A percentile compares a stretch with the other conserved stretches of the same genome.
These are phyloP conservation scores for Metarhizium brunneum DNA, from an alignment of 2,329 filamentous ascomycete species.

Conservation along the genomic window DNA sequence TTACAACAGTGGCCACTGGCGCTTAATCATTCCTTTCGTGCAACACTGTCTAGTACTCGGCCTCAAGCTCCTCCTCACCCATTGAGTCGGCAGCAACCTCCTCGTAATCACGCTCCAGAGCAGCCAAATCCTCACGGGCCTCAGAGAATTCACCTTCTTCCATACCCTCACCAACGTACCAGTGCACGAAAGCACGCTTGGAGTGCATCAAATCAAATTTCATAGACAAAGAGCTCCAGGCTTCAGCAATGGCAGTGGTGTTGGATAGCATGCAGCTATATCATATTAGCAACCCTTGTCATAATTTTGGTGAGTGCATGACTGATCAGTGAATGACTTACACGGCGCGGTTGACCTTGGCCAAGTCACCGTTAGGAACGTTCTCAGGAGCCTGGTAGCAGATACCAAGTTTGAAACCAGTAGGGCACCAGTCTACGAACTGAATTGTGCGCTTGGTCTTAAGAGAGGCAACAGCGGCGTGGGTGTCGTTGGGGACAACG, in stretches of 20 bases:
- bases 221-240: constrained; percentile 89
- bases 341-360: constrained; percentile 97
- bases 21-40: constrained; percentile 3
- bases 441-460: constrained; percentile 99
- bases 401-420: constrained; percentile 99
- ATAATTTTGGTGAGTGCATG: neutral
- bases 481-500: constrained; percentile 92
- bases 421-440: constrained; percentile 99
- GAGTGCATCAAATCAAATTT: constrained; percentile 99
- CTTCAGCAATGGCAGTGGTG: constrained; percentile 97
- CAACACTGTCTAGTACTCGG: constrained; percentile 66
- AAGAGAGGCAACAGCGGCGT: constrained; percentile 84
- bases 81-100: constrained; percentile 94
- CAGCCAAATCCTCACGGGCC: constrained; percentile 95
- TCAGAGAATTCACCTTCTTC: constrained; percentile 99
- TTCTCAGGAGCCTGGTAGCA: constrained; percentile 97
- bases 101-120: constrained; percentile 96
- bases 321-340: constrained; percentile 41
- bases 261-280: constrained; percentile 92
- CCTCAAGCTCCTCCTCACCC: constrained; percentile 77
- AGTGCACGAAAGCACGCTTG: constrained; percentile 99
- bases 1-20: constrained; percentile 9
- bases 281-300: constrained; percentile 14
- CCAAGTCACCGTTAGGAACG: constrained; percentile 93
- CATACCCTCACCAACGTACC: constrained; percentile 99